Base-by-base conservation (phyloP, 306 rosid species). In the Begonia fuchsioides region DNA sequence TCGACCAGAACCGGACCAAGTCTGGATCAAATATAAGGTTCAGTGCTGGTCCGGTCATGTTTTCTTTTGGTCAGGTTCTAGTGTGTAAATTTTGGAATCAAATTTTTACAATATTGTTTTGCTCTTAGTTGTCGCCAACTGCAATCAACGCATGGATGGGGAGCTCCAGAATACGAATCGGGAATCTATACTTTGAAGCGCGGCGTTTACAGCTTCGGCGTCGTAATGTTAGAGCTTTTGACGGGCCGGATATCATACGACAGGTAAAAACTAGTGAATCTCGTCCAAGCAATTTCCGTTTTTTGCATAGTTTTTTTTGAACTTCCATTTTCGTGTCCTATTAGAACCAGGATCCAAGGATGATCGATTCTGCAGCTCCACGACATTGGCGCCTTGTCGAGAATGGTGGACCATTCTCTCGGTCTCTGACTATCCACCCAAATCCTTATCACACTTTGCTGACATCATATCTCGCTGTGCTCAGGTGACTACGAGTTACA, bases 331-430 rank as follows among this genome's bases (percentile, higher is more conserved):
- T 26, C 35, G 5, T 5, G 35, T 6, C 35, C 8, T 6, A 1
- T 6, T 26, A 92, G 98, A 60, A 50, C 67, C 3, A 74, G 86
- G 41, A 54, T 14, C 41, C 82, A 94, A 17, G 94, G 86, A 72
- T 92, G 98, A 96, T 96, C 98, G 43, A 71, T 78, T 43, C 79
- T 94, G 8, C 87, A 77, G 72, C 96, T 92, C 53, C 98, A 92
- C 59, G 98, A 92, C 74, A 92, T 92, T 11, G 98, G 66, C 61
- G 98, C 98, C 49, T 69, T 92, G 57, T 76, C 96, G 19, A 77
- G 78, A 32, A 92, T 92, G 98, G 96, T 92, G 3, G 98, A 92
- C 73, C 87, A 96, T 69, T 74, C 83, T 54, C 82, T 92, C 50
- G 61, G 67, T 13, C 79, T 81, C n/a, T 67, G 56, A 56, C 0